phyloP scores from a whole-genome alignment of 2,329 filamentous ascomycete species.

The Blumeria graminis region DNA sequence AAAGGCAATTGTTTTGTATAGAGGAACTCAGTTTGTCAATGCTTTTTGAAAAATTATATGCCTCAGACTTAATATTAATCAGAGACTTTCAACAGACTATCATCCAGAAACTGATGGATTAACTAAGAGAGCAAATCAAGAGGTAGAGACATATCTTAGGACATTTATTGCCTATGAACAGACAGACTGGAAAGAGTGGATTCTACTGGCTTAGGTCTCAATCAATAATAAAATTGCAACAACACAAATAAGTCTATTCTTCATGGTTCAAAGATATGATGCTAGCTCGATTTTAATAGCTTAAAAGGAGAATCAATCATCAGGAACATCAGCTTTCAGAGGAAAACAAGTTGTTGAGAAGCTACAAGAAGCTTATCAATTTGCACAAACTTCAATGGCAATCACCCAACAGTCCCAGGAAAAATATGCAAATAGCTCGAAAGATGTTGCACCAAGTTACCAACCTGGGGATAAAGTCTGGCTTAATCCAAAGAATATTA shows the following conservation, averaged over 20 bases:
- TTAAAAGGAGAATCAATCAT: not conserved
- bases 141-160: not conserved
- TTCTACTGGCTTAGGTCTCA: not conserved
- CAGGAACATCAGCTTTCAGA: not conserved
- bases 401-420: not conserved
- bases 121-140: not conserved
- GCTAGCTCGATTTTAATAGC: not conserved
- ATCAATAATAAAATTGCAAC: not conserved
- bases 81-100: not conserved
- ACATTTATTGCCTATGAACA: not conserved
- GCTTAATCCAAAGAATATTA: conserved; percentile 1
- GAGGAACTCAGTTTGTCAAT: not conserved
- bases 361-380: conserved; percentile 1
- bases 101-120: not conserved
- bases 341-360: not conserved
- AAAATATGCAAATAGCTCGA: not conserved
- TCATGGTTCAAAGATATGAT: not conserved
- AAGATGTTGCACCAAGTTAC: not conserved
- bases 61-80: not conserved
- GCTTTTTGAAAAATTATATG: not conserved
- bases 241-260: not conserved
- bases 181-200: not conserved
- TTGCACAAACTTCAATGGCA: not conserved
- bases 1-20: not conserved
- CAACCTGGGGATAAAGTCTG: not conserved